Percentiles rank a stretch among this genome's conserved stretches.
Conservation (phyloP, 805 yeast genomes). For the Candida endomychidarum region DNA sequence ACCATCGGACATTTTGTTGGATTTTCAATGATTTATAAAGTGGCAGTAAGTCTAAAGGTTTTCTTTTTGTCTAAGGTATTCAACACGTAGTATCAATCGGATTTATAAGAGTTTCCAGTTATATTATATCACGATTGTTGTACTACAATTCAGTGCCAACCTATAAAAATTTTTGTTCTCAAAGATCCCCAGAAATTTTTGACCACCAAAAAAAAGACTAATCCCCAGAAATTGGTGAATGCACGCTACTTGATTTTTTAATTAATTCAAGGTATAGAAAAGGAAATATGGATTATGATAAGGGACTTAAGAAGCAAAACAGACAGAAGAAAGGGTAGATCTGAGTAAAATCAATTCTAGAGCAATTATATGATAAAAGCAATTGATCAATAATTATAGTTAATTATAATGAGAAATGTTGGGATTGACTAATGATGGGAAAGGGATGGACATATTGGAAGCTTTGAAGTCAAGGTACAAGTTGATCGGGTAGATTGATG, state of each 20-base stretch:
- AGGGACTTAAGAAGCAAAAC: no score
- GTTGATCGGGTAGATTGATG: not conserved
- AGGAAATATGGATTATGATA: no score
- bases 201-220: not conserved
- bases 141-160: not conserved
- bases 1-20: constrained; percentile 1
- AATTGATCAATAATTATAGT: not conserved
- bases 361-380: not conserved
- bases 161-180: not conserved
- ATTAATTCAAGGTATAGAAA: no score
- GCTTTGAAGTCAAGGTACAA: no score
- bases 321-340: no score
- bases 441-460: no score
- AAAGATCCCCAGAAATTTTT: constrained; percentile 2
- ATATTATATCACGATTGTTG: no score
- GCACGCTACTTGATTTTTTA: no score
- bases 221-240: constrained; percentile 3
- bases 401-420: constrained; percentile 4
- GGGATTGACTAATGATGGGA: not conserved
- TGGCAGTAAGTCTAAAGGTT: not conserved
- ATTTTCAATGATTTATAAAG: no score
- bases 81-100: no score
- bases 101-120: no score
- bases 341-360: not conserved
- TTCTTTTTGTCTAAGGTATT: no score